These are phyloP conservation scores for Dothistroma septosporum DNA, from an alignment of 2,329 filamentous ascomycete genomes.

Conservation along the genomic window DNA sequence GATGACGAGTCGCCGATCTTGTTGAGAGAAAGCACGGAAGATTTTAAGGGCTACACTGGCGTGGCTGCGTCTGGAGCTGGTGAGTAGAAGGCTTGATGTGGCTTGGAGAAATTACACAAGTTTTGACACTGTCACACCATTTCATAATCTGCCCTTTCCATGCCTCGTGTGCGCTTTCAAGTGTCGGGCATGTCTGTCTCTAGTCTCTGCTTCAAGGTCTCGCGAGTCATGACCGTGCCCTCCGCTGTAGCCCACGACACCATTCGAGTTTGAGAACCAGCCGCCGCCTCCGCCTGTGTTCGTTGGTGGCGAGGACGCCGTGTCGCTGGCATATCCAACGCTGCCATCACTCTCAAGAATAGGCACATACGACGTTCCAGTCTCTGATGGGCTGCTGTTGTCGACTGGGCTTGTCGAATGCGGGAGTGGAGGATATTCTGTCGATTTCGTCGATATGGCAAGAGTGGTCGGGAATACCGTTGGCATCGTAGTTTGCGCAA, in stretches of 20 bases:
- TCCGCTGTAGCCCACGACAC: constrained; percentile 4
- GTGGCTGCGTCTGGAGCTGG: constrained; percentile 8
- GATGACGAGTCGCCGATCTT: constrained; percentile 39
- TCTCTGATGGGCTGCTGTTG: background rate
- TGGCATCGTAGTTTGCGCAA: background rate
- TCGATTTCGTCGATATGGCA: background rate
- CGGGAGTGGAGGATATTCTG: background rate
- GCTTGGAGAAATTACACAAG: background rate
- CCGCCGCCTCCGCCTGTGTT: constrained; percentile 11
- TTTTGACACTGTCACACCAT: background rate
- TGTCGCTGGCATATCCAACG: background rate
- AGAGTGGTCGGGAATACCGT: background rate
- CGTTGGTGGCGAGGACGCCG: constrained; percentile 1
- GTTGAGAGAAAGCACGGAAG: constrained; percentile 29
- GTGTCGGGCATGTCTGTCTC: constrained; percentile 27
- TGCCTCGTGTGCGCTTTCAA: constrained; percentile 27
- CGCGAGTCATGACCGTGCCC: background rate
- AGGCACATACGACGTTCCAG: constrained; percentile 4
- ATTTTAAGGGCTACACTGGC: constrained; percentile 15
- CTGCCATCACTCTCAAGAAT: constrained; percentile 11
- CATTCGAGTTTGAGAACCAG: constrained; percentile 10
- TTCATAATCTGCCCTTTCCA: constrained; percentile 7
- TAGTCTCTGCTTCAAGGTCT: background rate
- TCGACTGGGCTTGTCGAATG: background rate
- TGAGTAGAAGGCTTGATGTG: background rate